Conservation (phyloP, 2,329 filamentous ascomycete species). For the Catunica adiposa region DNA sequence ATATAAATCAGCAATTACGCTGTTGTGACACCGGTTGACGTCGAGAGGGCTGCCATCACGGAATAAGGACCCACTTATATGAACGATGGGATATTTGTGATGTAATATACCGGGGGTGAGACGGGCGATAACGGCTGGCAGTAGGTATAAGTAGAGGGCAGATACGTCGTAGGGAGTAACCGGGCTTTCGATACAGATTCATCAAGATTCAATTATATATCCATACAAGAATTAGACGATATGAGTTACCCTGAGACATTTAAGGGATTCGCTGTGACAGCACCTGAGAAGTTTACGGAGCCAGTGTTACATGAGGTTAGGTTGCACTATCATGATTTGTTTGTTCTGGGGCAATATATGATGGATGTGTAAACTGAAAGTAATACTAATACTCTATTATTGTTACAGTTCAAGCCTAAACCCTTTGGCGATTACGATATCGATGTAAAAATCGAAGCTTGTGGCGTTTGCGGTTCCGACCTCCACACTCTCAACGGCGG, state of each 20-base stretch:
- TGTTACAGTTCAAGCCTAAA: conserved; percentile 55
- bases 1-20: too few species aligned
- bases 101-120: too few species aligned
- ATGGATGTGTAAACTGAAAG: neutral
- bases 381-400: neutral
- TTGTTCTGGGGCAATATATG: neutral
- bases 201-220: neutral
- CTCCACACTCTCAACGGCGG: conserved; percentile 49
- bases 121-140: too few species aligned
- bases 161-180: too few species aligned
- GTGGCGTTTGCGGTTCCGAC: conserved; percentile 53
- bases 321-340: neutral
- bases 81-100: too few species aligned
- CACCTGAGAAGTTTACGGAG: conserved; percentile 21
- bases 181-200: neutral
- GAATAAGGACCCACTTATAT: too few species aligned
- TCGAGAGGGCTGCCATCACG: too few species aligned
- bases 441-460: conserved; percentile 65
- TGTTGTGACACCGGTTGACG: too few species aligned
- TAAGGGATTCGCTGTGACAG: conserved; percentile 42
- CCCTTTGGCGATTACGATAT: conserved; percentile 68
- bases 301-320: conserved; percentile 5
- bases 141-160: too few species aligned
- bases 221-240: neutral
- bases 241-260: conserved; percentile 37